These are phyloP conservation scores for Phytophthora idaei DNA, from an alignment of 352 stramenopile species.

Conservation along the genomic window DNA sequence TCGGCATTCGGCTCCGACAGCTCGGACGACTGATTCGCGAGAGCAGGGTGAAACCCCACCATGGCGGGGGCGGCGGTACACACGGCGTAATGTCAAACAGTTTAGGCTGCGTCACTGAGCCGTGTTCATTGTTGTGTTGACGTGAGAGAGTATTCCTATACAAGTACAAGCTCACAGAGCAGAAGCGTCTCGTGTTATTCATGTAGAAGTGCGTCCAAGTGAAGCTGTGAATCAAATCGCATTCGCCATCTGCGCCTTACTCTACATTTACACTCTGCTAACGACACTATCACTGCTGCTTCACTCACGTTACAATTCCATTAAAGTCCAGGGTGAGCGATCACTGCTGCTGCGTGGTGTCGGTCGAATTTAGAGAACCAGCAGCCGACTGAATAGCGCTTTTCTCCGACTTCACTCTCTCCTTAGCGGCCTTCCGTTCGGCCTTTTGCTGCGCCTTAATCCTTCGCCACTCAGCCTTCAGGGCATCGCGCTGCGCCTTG, in stretches of 20 bases:
- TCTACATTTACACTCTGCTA: constrained; percentile 21
- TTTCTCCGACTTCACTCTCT: constrained; percentile 19
- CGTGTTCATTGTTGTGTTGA: no score
- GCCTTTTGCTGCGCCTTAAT: constrained; percentile 35
- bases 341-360: constrained; percentile 21
- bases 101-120: no score
- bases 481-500: constrained; percentile 25
- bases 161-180: no score
- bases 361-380: constrained; percentile 26
- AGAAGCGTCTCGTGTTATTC: no score
- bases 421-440: constrained; percentile 30
- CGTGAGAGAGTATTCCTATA: no score
- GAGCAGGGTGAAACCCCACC: no score
- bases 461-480: constrained; percentile 35
- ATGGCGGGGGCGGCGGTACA: no score
- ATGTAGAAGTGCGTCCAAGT: no score
- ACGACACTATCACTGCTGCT: constrained; percentile 3
- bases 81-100: no score
- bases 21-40: no score
- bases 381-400: constrained; percentile 28
- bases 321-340: constrained; percentile 3
- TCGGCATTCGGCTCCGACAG: no score
- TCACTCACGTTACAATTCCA: constrained; percentile 17
- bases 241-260: neutral
- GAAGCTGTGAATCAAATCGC: no score